These are phyloP conservation scores for Diplodia seriata DNA, from an alignment of 2,329 filamentous ascomycete genomes.

Conservation along the genomic window DNA sequence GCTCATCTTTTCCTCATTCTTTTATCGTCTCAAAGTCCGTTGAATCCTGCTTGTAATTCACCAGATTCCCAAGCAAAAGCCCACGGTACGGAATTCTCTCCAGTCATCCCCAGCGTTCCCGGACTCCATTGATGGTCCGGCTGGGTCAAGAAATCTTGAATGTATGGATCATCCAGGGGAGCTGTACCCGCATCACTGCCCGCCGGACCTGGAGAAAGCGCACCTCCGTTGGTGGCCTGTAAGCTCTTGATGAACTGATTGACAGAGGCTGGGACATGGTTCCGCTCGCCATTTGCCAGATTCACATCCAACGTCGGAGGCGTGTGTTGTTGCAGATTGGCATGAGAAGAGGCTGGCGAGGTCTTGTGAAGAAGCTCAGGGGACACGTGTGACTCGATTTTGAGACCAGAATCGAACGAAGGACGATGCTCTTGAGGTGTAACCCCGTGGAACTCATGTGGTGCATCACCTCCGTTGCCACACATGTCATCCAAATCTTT, in stretches of 20 bases:
- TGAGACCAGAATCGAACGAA: constrained; percentile 14
- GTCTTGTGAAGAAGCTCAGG: constrained; percentile 8
- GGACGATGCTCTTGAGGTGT: constrained; percentile 7
- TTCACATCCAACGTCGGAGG: constrained; percentile 2
- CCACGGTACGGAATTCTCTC: constrained; percentile 28
- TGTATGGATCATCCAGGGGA: constrained; percentile 31
- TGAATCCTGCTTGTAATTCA: constrained; percentile 21
- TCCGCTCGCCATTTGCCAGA: background rate
- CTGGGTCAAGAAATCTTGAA: constrained; percentile 32
- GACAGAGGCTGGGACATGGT: background rate
- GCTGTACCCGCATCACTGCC: constrained; percentile 22
- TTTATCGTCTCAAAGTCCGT: constrained; percentile 3
- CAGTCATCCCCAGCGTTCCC: constrained; percentile 27
- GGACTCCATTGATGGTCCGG: constrained; percentile 31
- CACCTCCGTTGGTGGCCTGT: background rate
- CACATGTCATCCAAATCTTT: constrained; percentile 32
- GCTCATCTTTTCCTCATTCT: background rate
- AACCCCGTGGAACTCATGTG: background rate
- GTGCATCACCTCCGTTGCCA: constrained; percentile 11
- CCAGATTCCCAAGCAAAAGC: constrained; percentile 30
- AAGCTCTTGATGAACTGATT: constrained; percentile 26
- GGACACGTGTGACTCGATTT: constrained; percentile 20
- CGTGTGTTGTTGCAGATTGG: constrained; percentile 16
- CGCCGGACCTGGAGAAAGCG: constrained; percentile 1
- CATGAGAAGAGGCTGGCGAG: background rate